Base-by-base conservation (phyloP, 371 early-diverging fungal species). In the Syncephalastrum sp. region DNA sequence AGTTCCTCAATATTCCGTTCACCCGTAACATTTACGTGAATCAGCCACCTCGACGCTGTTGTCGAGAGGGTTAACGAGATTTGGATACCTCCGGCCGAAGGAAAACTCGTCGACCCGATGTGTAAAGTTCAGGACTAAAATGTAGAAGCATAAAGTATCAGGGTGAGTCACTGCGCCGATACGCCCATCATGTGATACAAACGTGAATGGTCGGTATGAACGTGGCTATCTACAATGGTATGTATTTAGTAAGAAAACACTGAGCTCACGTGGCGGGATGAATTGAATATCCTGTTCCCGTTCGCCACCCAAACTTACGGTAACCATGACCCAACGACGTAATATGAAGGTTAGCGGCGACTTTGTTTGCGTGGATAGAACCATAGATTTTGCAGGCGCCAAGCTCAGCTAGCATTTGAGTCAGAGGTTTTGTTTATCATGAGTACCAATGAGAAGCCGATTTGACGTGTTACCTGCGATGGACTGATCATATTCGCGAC, bases 301-400 rank as follows among this genome's bases (percentile, higher is more conserved):
- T 42, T 47, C 15, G 25, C 41, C 47, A 10, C 27, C 29, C 14
- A 44, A 53, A 45, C 78, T 60, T 91, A 71, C 80, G 72, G 68
- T 94, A 92, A 42, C 95, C 97, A 65, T 95, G 95, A 4, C 95
- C 95, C 44, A 81, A 69, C 1, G 94, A 87, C 0, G 96, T 97
- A 60, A 97, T 83, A 61, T 95, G 96, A 53, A 97, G 78, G 69
- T 92, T 93, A 8, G 95, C 95, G 1, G 89, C 79, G 2, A 94
- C 84, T 59, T 92, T 94, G 72, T 87, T 88, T 29, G 90, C 88
- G 42, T 77, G 53, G 7, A 92, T 75, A 4, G 88, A 80, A 7
- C 97, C 97, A 47, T 67, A 68, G 16, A 95, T 70, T 33, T 91
- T 71, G 69, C 97, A 96, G 0, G 88, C 92, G 23, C 77, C 75